Evolutionary conservation across 108 stramenopile species (phyloP), one percentile per base, ranked within the genome.

Genomic region (Nitzschia sp.): DNA sequence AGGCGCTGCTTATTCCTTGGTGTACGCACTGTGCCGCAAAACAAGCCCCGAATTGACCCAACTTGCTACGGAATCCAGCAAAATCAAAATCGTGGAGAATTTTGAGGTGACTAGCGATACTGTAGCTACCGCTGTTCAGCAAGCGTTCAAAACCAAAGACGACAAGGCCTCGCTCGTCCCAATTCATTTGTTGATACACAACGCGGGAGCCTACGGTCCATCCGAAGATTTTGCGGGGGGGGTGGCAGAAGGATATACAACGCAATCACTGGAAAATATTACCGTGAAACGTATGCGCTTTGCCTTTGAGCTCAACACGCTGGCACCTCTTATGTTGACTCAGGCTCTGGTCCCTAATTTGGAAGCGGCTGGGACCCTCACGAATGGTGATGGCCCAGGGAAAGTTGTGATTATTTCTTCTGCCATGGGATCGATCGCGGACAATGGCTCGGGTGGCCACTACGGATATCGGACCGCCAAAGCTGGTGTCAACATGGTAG

Each of bases 401-500:
- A 76, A 72, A 34, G 50, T 76, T 2, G 55, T 72, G 9, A 54
- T 76, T 34, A 66, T 81, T 36, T 36, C 53, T 6, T 63, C 74
- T 29, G 34, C 38, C 46, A 76, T 80, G 35, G 79, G 76, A 15
- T 67, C 64, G 47, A 68, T 77, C 23, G 67, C 31, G 11, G 72
- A 78, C 57, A 78, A 77, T 60, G 46, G 48, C 2, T 77, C 72
- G 0, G 76, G 80, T 31, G 71, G 67, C 29, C 28, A 31, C 19
- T 81, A 78, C 56, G 77, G 57, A 15, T 82, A 82, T 69, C 67
- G 81, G 8, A 23, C 81, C 1, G 48, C 73, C 52, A 81, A 76
- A 66, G 76, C 78, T 23, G 79, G 76, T 22, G 35, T 71, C 33
- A 79, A 78, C 63, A 79, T 77, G 72, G 58, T 78, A 29, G 71